Conservation (phyloP, 1,139 yeast species). For the Kodamaea ohmeri region DNA sequence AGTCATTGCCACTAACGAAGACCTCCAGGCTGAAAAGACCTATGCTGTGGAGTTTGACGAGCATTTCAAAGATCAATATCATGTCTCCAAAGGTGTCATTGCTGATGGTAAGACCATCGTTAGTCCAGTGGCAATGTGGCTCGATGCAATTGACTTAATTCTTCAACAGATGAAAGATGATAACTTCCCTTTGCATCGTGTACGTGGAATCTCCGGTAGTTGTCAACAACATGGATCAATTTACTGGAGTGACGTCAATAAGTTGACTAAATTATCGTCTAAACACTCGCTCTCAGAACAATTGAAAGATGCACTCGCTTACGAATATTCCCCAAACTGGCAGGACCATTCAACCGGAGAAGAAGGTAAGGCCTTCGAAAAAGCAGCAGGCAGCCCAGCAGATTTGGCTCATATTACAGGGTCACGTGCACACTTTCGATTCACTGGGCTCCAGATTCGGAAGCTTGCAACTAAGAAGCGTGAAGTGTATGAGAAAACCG, state of each 20-base stretch:
- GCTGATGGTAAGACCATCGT: conserved; percentile 54
- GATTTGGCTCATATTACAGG: conserved; percentile 71
- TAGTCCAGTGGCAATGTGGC: conserved; percentile 90
- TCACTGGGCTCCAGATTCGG: conserved; percentile 87
- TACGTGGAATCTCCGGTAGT: conserved; percentile 78
- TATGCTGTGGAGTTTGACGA: conserved; percentile 71
- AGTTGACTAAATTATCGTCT: conserved; percentile 30
- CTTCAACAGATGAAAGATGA: conserved; percentile 53
- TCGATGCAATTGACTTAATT: conserved; percentile 73
- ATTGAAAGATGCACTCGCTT: conserved; percentile 52
- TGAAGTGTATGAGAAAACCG: conserved; percentile 53
- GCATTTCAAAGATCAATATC: conserved; percentile 54
- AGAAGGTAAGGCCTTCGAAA: conserved; percentile 65
- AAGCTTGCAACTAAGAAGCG: conserved; percentile 57
- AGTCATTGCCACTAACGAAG: conserved; percentile 60
- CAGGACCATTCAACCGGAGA: conserved; percentile 85
- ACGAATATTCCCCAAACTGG: conserved; percentile 82
- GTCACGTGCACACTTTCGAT: conserved; percentile 83
- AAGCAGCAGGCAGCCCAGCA: conserved; percentile 52
- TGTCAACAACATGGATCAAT: conserved; percentile 94
- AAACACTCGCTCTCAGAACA: conserved; percentile 38
- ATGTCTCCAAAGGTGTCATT: conserved; percentile 67
- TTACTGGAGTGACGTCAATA: conserved; percentile 62
- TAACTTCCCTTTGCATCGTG: conserved; percentile 55
- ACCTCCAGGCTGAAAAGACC: conserved; percentile 52